Evolutionary conservation across 1,139 yeast species (phyloP), one percentile per base, ranked within the genome.

Genomic region (Eremothecium gossypii): DNA sequence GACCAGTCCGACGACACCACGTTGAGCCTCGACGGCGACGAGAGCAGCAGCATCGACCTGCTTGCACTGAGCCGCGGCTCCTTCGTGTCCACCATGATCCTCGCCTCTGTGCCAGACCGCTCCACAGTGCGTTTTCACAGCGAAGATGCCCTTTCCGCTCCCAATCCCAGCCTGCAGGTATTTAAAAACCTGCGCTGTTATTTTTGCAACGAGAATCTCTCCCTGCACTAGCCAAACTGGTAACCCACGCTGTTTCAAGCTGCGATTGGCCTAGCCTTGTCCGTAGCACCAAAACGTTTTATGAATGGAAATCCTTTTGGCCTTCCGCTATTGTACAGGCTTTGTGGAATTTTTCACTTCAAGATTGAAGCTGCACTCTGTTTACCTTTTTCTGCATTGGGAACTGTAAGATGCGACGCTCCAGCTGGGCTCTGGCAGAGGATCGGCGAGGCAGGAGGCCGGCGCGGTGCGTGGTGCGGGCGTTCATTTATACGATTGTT

Each of bases 1-100:
- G 65, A 64, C 60, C 74, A 60, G 46, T 69, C 71, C 7, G 67
- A 62, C 31, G 68, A 59, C 4, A 66, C 67, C 26, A 69, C 65
- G 48, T 73, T 74, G 38, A 72, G 58, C 51, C 68, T 68, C 11
- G 74, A 60, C 4, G 77, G 77, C 3, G 77, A 70, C 1, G 70
- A 56, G 13, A 64, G 51, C 1, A 68, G 64, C 30, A 66, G 49
- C 27, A 58, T 61, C 4, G 63, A 59, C 33, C 60, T 49, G 40
- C 53, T 58, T 20, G 48, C 48, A 29, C 38, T 31, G 17, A 41
- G 23, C 8, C 27, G 20, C n/a, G 37, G 37, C 35, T 32, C 35
- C 17, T 32, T 32, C 20, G 12, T 32, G 17, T 32, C 35, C 23
- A 17, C 23, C 23, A 17, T 17, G 3, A 3, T 17, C 5, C 23